Percentiles rank a stretch among this genome's conserved stretches.
Conservation (phyloP, 176 grass and related monocot species). For the Aegilops umbellulata region DNA sequence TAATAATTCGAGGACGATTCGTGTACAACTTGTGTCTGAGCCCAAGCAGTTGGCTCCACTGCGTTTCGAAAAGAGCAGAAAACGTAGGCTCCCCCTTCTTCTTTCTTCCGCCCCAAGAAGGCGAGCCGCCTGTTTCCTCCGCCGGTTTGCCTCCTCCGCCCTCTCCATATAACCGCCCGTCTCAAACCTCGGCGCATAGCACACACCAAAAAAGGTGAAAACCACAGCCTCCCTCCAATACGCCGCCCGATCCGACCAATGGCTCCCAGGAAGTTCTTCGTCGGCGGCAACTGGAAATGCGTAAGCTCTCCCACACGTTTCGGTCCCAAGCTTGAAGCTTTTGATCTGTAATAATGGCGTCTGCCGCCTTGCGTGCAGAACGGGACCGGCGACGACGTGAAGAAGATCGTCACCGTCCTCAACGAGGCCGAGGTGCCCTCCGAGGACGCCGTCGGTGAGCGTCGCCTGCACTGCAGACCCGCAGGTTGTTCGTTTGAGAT, state of each 20-base stretch:
- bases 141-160: not conserved
- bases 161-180: constrained; percentile 32
- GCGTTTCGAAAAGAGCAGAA: no score
- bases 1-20: no score
- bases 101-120: constrained; percentile 49
- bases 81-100: no score
- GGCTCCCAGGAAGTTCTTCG: constrained; percentile 65
- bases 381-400: constrained; percentile 76
- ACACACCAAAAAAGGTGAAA: not conserved
- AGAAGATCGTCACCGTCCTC: constrained; percentile 79
- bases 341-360: constrained; percentile 27
- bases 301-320: constrained; percentile 24
- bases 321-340: not conserved
- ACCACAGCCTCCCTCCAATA: not conserved
- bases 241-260: constrained; percentile 8
- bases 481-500: no score
- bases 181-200: not conserved
- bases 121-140: constrained; percentile 8
- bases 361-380: constrained; percentile 44
- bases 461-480: not conserved
- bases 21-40: no score
- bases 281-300: constrained; percentile 97
- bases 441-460: constrained; percentile 75
- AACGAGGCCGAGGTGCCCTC: constrained; percentile 80
- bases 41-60: no score